Evolutionary conservation across 2,329 filamentous ascomycete genomes (phyloP), one percentile per base, ranked within the genome.

Genomic region (Colletotrichum coccodes): DNA sequence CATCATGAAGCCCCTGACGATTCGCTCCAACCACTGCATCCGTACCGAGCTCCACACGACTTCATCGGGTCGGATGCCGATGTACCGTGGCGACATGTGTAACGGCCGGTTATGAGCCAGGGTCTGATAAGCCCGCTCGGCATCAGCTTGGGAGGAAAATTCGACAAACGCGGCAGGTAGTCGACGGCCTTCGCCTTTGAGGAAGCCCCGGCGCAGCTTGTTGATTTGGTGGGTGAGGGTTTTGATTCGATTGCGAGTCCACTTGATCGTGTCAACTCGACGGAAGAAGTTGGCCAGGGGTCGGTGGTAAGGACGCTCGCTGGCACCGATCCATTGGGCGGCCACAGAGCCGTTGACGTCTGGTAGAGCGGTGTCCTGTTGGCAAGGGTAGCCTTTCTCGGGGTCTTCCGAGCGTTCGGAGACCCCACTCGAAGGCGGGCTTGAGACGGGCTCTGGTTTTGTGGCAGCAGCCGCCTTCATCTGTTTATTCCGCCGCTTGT

Each of bases 251-350:
- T 86, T 84, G 57, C 96, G 92, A 71, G 90, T 92, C 92, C 93
- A 98, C 71, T 95, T 90, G 79, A 99, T 98, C 0, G 94, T 97
- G 80, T 99, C 96, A 21, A 98, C 95, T 79, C 97, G 96, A 77
- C 94, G 91, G 73, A 94, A 93, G 72, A 95, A 87, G 53, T 93
- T 85, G 18, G 87, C 88, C 26, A 96, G 79, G 6, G 87, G 82
- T 0, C 85, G 77, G 76, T 97, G 94, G 2, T 91, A 90, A 1
- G 94, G 94, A 32, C 94, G 89, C 73, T 94, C 87, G 78, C 92
- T 91, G 9, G 85, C 83, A 16, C 90, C 86, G 36, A 97, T 82
- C 90, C 92, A 97, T 71, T 91, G 91, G 9, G 90, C 89, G 16
- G 93, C 93, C 42, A 94, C 83, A 65, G 82, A 83, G 32, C 82